A percentile compares a stretch with the other conserved stretches of the same genome.
These are phyloP conservation scores for Metschnikowia chrysomelidarum DNA, from an alignment of 805 yeast genomes.

Conservation along the genomic window DNA sequence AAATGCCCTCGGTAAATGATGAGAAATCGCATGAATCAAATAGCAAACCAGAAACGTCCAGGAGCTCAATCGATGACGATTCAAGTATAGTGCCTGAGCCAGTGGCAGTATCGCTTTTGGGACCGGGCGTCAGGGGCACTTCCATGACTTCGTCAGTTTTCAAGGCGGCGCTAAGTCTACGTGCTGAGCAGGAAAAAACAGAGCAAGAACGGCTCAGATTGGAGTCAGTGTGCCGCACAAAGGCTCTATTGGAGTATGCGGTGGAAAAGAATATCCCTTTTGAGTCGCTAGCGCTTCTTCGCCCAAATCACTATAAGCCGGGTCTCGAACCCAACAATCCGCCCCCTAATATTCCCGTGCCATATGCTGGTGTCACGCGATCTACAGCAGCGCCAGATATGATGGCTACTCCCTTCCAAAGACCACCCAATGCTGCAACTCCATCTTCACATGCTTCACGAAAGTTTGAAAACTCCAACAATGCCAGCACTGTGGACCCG, in stretches of 20 bases:
- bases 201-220: conserved; percentile 73
- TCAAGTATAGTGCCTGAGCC: conserved; percentile 15
- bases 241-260: conserved; percentile 64
- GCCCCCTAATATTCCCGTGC: background rate
- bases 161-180: conserved; percentile 54
- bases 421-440: conserved; percentile 10
- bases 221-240: conserved; percentile 58
- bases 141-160: conserved; percentile 58
- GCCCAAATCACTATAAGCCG: background rate
- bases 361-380: background rate
- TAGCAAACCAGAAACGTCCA: background rate
- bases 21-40: background rate
- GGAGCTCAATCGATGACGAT: too few relatives aligned
- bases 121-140: conserved; percentile 51
- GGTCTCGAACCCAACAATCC: background rate
- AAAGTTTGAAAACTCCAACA: conserved; percentile 21
- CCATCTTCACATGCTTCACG: conserved; percentile 7
- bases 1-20: background rate
- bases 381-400: background rate
- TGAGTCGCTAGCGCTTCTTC: conserved; percentile 16
- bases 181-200: conserved; percentile 75
- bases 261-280: conserved; percentile 61
- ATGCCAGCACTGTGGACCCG: conserved; percentile 34
- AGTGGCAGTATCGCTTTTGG: conserved; percentile 42
- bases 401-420: conserved; percentile 4